phyloP scores from a whole-genome alignment of 176 grass and related monocot genomes.

The Raddia guianensis region DNA sequence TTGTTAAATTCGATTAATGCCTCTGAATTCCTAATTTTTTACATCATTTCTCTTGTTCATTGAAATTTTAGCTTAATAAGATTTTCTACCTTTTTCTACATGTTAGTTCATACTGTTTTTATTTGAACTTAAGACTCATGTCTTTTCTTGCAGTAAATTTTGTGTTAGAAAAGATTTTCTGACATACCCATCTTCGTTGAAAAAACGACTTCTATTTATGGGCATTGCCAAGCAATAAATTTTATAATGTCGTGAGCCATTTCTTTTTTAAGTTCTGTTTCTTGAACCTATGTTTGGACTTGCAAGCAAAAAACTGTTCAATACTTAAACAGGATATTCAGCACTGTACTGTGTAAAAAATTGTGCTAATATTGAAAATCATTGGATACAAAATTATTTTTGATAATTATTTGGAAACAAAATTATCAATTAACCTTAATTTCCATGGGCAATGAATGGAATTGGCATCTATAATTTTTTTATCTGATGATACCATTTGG shows the following conservation, averaged over 20 bases:
- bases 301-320: neutral
- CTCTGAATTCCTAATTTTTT: constrained; percentile 5
- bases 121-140: neutral
- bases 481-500: neutral
- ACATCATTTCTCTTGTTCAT: neutral
- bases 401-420: neutral
- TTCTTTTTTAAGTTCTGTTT: neutral
- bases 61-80: neutral
- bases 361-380: neutral
- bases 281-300: neutral
- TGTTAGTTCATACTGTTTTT: constrained; percentile 6
- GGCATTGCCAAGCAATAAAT: constrained; percentile 51
- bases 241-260: neutral
- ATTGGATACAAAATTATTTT: too few relatives aligned
- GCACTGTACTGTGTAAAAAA: neutral
- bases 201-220: constrained; percentile 53
- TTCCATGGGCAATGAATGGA: neutral
- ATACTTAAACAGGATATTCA: neutral
- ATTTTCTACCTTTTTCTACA: neutral
- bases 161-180: constrained; percentile 61
- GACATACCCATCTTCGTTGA: constrained; percentile 51
- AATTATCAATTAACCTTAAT: neutral
- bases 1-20: neutral
- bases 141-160: constrained; percentile 64
- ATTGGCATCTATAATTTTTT: neutral